Base-by-base conservation (phyloP, 2,329 filamentous ascomycete species). In the Colletotrichum higginsianum region DNA sequence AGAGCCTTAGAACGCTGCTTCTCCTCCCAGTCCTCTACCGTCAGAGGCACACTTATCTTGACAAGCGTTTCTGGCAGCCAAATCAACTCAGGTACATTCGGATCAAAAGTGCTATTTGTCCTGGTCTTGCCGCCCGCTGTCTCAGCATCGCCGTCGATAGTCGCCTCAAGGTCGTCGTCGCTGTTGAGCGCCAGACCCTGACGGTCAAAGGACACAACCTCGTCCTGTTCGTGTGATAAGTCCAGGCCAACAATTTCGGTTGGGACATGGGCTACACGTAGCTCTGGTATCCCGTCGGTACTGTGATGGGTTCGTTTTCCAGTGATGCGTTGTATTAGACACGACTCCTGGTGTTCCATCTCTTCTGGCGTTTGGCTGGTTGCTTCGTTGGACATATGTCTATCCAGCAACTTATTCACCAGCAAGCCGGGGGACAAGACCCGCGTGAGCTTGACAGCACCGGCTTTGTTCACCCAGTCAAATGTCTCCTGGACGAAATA, bases 371-470 rank as follows among this genome's bases (percentile, higher is more conserved):
- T 50, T 21, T 67, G 65, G 11, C 53, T 64, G 1, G 71, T 73
- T 15, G 61, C 6, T 16, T 80, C 75, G 78, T 79, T 35, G 79
- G 81, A 70, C 23, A 66, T 40, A 21, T 71, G 35, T 78, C 84
- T 65, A 79, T 81, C 73, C 74, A 85, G 80, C 74, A 91, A 85
- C 72, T 88, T 90, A 72, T 88, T 89, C 16, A 90, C 86, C 3
- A 98, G 84, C 1, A 98, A 82, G 9, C 92, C 91, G 13, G 94
- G 93, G 0, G 94, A 93, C 13, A 98, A 84, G 38, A 93, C 92
- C 16, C 92, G 89, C 38, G 98, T 91, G 72, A 98, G 93, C 78
- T 98, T 97, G 77, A 93, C 89, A 18, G 95, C 95, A 0, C 95
- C 96, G 61, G 88, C 87, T 38, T 91, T 88, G 76, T 91, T 92